Conservation (phyloP, 306 rosid species). For the Aeschynomene evenia region DNA sequence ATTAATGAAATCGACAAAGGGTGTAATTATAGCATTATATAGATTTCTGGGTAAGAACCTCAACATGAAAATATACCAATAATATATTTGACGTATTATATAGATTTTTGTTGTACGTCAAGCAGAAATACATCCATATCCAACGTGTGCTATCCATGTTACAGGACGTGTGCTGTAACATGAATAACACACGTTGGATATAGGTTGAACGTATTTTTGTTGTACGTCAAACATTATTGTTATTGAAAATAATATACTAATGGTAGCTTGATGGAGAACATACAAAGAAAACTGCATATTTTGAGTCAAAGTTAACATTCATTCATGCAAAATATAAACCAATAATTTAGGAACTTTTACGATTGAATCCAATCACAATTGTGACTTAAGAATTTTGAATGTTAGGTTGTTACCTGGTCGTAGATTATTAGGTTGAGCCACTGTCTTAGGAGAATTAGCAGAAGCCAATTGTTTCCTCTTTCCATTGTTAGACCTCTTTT, state of each 20-base stretch:
- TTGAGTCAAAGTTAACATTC: neutral
- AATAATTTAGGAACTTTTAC: too few species aligned
- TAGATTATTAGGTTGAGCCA: constrained; percentile 28
- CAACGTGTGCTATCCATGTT: too few species aligned
- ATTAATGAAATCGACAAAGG: neutral
- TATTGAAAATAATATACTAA: too few species aligned
- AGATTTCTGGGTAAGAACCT: neutral
- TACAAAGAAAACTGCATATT: neutral
- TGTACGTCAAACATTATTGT: too few species aligned
- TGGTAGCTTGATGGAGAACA: neutral
- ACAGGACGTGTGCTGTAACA: too few species aligned
- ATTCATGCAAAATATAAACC: neutral
- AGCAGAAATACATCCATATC: too few species aligned
- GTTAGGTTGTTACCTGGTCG: constrained; percentile 39
- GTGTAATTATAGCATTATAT: neutral
- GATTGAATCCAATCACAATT: neutral
- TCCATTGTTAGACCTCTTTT: constrained; percentile 37
- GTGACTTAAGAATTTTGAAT: neutral
- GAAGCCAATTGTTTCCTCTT: constrained; percentile 25
- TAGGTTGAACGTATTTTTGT: too few species aligned
- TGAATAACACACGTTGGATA: too few species aligned
- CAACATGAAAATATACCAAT: neutral
- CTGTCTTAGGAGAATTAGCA: constrained; percentile 35
- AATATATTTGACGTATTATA: too few species aligned
- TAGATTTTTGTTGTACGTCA: too few species aligned